Percentiles rank a stretch among this genome's conserved stretches.
phyloP scores from a whole-genome alignment of 139 green algal species.

The Asterochloris sp. region DNA sequence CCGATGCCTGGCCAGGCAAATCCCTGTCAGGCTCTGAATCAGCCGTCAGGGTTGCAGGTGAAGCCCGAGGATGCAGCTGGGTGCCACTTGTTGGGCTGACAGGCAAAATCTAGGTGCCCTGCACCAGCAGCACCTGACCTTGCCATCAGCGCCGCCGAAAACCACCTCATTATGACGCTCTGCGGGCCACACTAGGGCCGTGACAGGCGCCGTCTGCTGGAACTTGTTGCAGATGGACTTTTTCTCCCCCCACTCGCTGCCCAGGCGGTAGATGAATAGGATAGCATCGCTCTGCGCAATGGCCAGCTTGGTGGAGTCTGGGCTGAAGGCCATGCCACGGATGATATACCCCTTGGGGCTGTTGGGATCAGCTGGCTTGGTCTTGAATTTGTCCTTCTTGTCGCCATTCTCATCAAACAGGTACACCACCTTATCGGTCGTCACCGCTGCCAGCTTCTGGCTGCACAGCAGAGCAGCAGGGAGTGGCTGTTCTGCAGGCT shows the following conservation, averaged over 20 bases:
- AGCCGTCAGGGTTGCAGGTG: too few relatives aligned
- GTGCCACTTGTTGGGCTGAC: too few relatives aligned
- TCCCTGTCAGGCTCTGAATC: too few relatives aligned
- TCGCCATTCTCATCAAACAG: conserved; percentile 82
- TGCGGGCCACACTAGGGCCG: conserved; percentile 62
- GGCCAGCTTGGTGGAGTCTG: conserved; percentile 77
- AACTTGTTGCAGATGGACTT: conserved; percentile 93
- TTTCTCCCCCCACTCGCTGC: conserved; percentile 69
- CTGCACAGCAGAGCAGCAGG: conserved; percentile 29
- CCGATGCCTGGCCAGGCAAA: too few relatives aligned
- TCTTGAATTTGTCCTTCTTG: conserved; percentile 80
- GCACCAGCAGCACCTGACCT: conserved; percentile 30
- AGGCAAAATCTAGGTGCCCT: neutral
- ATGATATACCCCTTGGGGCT: conserved; percentile 61
- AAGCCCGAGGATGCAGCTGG: too few relatives aligned
- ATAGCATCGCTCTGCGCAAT: conserved; percentile 87
- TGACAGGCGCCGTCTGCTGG: conserved; percentile 47
- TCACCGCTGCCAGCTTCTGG: conserved; percentile 65
- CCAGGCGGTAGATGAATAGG: conserved; percentile 82
- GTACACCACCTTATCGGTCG: conserved; percentile 75
- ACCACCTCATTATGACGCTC: conserved; percentile 55
- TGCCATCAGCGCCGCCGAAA: conserved; percentile 74
- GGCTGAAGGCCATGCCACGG: conserved; percentile 74
- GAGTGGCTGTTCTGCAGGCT: neutral
- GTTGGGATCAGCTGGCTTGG: conserved; percentile 39